Evolutionary conservation across 2,329 filamentous ascomycete species (phyloP).

Genomic region (Conoideocrella luteorostrata): DNA sequence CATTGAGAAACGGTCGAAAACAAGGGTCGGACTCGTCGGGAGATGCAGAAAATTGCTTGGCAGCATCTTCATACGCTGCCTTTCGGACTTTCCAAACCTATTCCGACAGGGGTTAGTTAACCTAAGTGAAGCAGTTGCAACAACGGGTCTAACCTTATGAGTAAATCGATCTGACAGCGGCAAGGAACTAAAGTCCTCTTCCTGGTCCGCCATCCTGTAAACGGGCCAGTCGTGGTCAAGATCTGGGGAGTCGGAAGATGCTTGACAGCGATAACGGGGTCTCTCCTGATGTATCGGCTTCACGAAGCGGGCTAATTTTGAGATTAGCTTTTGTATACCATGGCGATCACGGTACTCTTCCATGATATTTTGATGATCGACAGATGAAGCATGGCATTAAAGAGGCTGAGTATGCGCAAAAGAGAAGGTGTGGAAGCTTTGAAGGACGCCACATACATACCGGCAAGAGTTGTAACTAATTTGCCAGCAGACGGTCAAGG

Average conservation of each 20-base stretch:
- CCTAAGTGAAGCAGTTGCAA: neutral
- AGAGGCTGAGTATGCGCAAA: neutral
- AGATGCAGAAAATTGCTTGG: conserved; percentile 77
- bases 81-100: conserved; percentile 96
- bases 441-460: neutral
- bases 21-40: conserved; percentile 79
- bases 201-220: conserved; percentile 66
- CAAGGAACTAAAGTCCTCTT: conserved; percentile 76
- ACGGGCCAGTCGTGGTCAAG: conserved; percentile 12
- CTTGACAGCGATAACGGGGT: neutral
- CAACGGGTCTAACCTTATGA: conserved; percentile 59
- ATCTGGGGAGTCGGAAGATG: conserved; percentile 13
- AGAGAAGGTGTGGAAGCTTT: neutral
- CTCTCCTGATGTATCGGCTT: conserved; percentile 5
- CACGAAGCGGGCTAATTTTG: conserved; percentile 20
- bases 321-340: conserved; percentile 24
- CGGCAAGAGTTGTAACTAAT: conserved; percentile 1
- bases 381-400: neutral
- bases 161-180: conserved; percentile 73
- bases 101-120: conserved; percentile 9
- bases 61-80: conserved; percentile 85
- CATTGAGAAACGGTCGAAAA: conserved; percentile 81
- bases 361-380: conserved; percentile 13
- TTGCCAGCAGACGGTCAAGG: neutral
- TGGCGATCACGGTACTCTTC: conserved; percentile 14